phyloP scores from a whole-genome alignment of 768 basidiomycete genomes.

The Imleria badia region DNA sequence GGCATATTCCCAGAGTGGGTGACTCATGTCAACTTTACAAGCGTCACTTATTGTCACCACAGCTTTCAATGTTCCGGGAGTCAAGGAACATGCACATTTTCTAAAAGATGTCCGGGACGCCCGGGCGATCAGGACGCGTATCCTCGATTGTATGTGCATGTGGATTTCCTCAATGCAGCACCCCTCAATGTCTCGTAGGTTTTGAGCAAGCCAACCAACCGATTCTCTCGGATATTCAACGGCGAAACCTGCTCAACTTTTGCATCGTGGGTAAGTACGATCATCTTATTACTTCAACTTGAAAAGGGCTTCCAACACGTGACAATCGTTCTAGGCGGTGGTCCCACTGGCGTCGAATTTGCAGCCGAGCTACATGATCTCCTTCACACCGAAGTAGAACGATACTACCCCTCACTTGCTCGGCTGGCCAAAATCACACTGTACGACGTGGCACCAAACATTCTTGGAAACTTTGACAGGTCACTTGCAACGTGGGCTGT shows the following conservation, averaged over 20 bases:
- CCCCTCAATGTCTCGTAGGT: constrained; percentile 36
- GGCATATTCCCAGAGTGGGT: constrained; percentile 78
- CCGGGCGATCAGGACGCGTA: constrained; percentile 63
- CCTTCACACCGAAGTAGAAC: constrained; percentile 60
- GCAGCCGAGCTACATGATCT: constrained; percentile 82
- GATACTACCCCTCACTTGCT: constrained; percentile 63
- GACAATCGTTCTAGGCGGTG: constrained; percentile 49
- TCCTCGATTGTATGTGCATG: constrained; percentile 61
- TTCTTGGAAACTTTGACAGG: constrained; percentile 73
- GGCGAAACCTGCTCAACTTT: constrained; percentile 76
- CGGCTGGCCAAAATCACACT: constrained; percentile 69
- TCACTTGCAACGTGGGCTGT: constrained; percentile 54
- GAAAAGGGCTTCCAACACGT: constrained; percentile 3
- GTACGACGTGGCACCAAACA: constrained; percentile 78
- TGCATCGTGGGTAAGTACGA: constrained; percentile 75
- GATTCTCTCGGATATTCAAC: constrained; percentile 68
- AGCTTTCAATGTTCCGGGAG: constrained; percentile 73
- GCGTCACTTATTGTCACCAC: constrained; percentile 1
- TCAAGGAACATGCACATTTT: constrained; percentile 81
- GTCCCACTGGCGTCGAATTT: constrained; percentile 81
- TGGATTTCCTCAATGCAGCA: neutral
- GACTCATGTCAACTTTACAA: neutral
- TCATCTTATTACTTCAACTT: neutral
- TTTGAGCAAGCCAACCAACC: constrained; percentile 89
- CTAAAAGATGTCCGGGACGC: constrained; percentile 80